Conservation (phyloP, 148 eudicot species). For the Chenopodium formosanum region DNA sequence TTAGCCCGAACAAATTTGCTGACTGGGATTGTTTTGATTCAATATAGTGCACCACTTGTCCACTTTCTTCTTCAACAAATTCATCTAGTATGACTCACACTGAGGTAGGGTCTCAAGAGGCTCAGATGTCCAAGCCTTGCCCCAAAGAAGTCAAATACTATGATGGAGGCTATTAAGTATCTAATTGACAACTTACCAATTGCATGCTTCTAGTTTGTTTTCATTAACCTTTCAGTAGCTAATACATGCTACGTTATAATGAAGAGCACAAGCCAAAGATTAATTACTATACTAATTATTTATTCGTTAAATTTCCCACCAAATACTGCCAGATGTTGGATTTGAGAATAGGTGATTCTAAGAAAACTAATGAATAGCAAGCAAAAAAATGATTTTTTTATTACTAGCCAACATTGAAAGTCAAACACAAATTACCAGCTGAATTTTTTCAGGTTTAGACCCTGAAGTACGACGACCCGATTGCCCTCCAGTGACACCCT, state of each 20-base stretch:
- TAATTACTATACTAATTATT: background rate
- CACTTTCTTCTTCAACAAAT: background rate
- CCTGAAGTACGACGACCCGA: slow-evolving; percentile 53
- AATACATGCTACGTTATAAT: background rate
- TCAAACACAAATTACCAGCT: slow-evolving; percentile 53
- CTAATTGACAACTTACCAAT: slow-evolving; percentile 1
- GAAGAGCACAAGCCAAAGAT: background rate
- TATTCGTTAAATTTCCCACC: background rate
- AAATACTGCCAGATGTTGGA: background rate
- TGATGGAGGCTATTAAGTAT: background rate
- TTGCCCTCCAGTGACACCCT: slow-evolving; percentile 45
- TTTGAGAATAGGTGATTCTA: background rate
- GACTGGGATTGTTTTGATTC: background rate
- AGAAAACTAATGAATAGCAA: background rate
- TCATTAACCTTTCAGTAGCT: background rate
- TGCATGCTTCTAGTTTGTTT: background rate
- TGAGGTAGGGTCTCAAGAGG: background rate
- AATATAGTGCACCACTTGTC: background rate
- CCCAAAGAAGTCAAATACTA: background rate
- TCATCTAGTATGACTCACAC: background rate
- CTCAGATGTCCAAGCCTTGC: background rate
- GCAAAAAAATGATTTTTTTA: background rate
- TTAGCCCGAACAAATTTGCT: background rate
- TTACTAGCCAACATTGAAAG: background rate
- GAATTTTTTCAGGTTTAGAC: slow-evolving; percentile 69